Percentiles rank a stretch among this genome's conserved stretches.
Evolutionary conservation across 345 rosid genomes (phyloP).

Genomic region (Salix dunnii): DNA sequence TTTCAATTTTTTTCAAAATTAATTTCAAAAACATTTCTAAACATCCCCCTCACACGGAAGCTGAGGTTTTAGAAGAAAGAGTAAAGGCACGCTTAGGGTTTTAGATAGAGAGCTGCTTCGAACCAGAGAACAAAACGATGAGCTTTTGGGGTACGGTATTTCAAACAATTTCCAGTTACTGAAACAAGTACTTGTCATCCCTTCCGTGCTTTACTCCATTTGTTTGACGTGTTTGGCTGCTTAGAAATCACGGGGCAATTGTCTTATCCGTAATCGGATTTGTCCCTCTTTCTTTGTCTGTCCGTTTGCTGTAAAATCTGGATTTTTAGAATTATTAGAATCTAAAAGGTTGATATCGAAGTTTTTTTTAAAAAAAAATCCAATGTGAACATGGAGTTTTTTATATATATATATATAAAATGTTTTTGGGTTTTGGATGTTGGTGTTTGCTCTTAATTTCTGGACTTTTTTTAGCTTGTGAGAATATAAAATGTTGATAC

Average conservation of each 20-base stretch:
- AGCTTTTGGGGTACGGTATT: conserved; percentile 15
- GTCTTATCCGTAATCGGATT: not conserved
- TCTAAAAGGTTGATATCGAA: not conserved
- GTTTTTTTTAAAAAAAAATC: not conserved
- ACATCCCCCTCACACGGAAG: too few species aligned
- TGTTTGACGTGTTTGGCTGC: not conserved
- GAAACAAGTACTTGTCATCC: not conserved
- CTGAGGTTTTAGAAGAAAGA: conserved; percentile 8
- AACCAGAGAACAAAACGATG: not conserved
- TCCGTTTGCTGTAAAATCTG: not conserved
- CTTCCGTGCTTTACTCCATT: not conserved
- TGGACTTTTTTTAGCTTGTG: not conserved
- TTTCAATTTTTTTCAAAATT: too few species aligned
- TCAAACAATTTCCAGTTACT: not conserved
- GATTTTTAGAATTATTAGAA: not conserved
- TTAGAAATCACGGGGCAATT: not conserved
- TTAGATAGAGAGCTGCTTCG: not conserved
- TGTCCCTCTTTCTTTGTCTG: not conserved
- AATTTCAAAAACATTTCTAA: too few species aligned
- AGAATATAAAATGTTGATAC: not conserved
- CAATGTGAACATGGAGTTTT: not conserved
- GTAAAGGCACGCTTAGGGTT: not conserved
- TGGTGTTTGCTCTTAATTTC: not conserved
- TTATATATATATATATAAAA: not conserved
- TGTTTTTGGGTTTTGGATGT: not conserved